Evolutionary conservation across 2,329 filamentous ascomycete species (phyloP), one percentile per base, ranked within the genome.

Genomic region (Fusarium temperatum): DNA sequence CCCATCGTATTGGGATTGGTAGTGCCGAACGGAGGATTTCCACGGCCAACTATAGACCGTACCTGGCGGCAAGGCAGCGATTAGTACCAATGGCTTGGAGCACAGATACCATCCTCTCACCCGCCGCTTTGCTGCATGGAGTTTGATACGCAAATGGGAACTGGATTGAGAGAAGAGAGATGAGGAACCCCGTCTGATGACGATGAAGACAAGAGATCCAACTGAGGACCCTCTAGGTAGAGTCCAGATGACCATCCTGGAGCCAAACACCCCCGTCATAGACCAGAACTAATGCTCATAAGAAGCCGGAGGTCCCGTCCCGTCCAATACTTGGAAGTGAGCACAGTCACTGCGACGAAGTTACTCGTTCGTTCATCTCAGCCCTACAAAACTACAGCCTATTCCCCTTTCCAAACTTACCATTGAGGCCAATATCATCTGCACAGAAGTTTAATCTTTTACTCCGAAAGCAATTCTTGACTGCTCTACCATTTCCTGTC

Each of bases 231-330:
- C 58, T 65, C 59, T 58, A 51, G 48, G 53, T 48, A 47, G 58
- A 51, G 44, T 35, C 38, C 47, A 58, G 47, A 54, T 57, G 65
- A 63, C 48, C 60, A 53, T 61, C 60, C 72, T 38, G 38, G 48
- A 51, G 48, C 41, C 50, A 55, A 54, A 56, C 51, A 63, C 61
- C 61, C 58, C 64, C 65, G 63, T 66, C 60, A 39, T 65, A n/a
- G 30, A 47, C 56, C 42, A 36, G 48, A 74, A 51, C 55, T 55
- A 47, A 63, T 68, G 39, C 62, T 65, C 62, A 73, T 78, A 74
- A 78, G 68, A 73, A 61, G 66, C 77, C 75, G 68, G 63, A 53
- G 39, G 65, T 71, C 66, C 77, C 77, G 65, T 71, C 66, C 77
- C 77, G 67, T 70, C 67, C 61, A 62, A 53, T 63, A 59, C 39